Evolutionary conservation across 768 basidiomycete species (phyloP), one percentile per base, ranked within the genome.

Genomic region (Kwoniella sp.): DNA sequence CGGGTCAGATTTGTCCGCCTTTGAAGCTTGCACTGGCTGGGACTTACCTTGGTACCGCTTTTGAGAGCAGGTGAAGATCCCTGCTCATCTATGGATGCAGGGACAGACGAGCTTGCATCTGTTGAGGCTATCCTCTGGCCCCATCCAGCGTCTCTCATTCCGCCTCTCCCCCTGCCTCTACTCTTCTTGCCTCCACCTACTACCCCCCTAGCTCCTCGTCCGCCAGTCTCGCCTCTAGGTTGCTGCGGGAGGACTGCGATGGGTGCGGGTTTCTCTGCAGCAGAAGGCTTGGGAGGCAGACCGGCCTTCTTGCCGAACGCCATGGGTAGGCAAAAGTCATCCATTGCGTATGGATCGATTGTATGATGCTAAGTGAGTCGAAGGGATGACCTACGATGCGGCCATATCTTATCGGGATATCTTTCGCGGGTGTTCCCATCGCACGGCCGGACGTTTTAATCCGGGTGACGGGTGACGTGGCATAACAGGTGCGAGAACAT

Each of bases 111-210:
- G n/a, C n/a, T n/a, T n/a, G n/a, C n/a, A n/a, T n/a, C n/a, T n/a
- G n/a, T n/a, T n/a, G n/a, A n/a, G n/a, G n/a, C n/a, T n/a, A n/a
- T n/a, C n/a, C n/a, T n/a, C n/a, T n/a, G n/a, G n/a, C n/a, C n/a
- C n/a, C n/a, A n/a, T n/a, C n/a, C n/a, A n/a, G 12, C 46, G 5
- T 20, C 39, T 17, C 28, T 19, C 20, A n/a, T 19, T 25, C 48
- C 34, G 10, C 51, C 57, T 37, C 46, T 20, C 14, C 59, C 59
- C 28, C 59, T 22, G 3, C 58, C 53, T 53, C 59, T 17, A n/a
- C 28, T 42, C n/a, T 43, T 47, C 22, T 33, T 51, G 7, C 60
- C 43, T 12, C 40, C 56, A 22, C 59, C 59, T 9, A 34, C 50
- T 1, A 25, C 9, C 15, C 48, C 48, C 26, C 48, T 32, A 8